Evolutionary conservation across 2,329 filamentous ascomycete genomes (phyloP), one percentile per base, ranked within the genome.

Genomic region (Akanthomyces muscarius): DNA sequence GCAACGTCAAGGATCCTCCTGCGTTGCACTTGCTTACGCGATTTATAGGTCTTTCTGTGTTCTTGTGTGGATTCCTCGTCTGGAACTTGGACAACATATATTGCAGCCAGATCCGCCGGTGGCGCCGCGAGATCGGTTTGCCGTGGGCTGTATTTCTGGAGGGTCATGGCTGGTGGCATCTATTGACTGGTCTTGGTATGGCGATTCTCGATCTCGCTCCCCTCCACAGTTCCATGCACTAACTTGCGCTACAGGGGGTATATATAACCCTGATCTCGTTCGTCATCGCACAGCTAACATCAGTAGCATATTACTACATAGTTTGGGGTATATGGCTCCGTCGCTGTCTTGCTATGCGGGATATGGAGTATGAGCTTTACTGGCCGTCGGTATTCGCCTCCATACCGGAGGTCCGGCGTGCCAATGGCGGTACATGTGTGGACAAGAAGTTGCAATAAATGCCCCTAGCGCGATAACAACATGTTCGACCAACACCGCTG

Each of bases 61-160:
- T 96, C 73, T 73, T 95, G 16, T 82, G 85, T 0, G 91, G 90
- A 0, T 96, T 92, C 70, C 77, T 80, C 5, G 83, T 96, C 61
- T 96, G 91, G 92, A 88, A 83, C 61, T 70, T 96, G 59, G 91
- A 96, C 72, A 95, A 91, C 66, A 77, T 82, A n/a, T 90, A 87
- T 72, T 96, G 92, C 73, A 78, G 79, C 30, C 82, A 80, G 36
- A 76, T 95, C 64, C 83, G 86, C 23, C 73, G 71, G 51, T 91
- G 87, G 85, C 83, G 91, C 61, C 83, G 86, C 60, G 75, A 83
- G 52, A 76, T 95, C 38, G 87, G 89, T 14, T 79, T 96, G 67
- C 92, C 91, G 0, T 95, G 91, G 90, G 89, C 90, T 1, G 80
- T 93, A 16, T 65, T 95, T 7, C 81, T 95, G 0, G 81, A 83